Evolutionary conservation across 1,284 basidiomycete species (phyloP).

Genomic region (Melampsora allii-populina): DNA sequence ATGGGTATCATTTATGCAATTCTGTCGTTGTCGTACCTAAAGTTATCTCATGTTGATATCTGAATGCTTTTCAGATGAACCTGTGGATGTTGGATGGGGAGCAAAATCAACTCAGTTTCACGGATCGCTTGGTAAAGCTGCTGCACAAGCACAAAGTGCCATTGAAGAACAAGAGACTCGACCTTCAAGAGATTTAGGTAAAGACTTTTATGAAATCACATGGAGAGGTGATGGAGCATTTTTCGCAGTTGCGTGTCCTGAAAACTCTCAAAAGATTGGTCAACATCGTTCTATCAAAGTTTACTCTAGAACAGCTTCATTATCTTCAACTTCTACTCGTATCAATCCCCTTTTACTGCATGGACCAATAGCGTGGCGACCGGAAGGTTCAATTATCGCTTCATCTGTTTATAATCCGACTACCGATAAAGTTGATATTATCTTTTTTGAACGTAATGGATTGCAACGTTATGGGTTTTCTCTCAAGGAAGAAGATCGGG

Average conservation of each 20-base stretch:
- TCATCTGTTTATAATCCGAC: slow-evolving; percentile 74
- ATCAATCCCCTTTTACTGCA: slow-evolving; percentile 69
- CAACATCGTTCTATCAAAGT: slow-evolving; percentile 66
- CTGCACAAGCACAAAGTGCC: slow-evolving; percentile 61
- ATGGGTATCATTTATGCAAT: background rate
- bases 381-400: slow-evolving; percentile 77
- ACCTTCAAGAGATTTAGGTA: slow-evolving; percentile 46
- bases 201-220: slow-evolving; percentile 64
- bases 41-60: background rate
- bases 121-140: slow-evolving; percentile 86
- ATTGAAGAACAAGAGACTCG: slow-evolving; percentile 46
- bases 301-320: slow-evolving; percentile 70
- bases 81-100: slow-evolving; percentile 67
- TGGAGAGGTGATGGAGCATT: slow-evolving; percentile 91
- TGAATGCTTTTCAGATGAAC: slow-evolving; percentile 21
- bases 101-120: slow-evolving; percentile 97
- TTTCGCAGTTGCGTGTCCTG: slow-evolving; percentile 72
- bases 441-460: slow-evolving; percentile 95
- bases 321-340: slow-evolving; percentile 81
- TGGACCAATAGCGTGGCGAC: slow-evolving; percentile 77
- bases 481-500: slow-evolving; percentile 60
- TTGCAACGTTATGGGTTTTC: slow-evolving; percentile 85
- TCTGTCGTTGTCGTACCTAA: background rate
- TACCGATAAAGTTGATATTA: slow-evolving; percentile 66
- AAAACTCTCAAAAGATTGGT: background rate